phyloP scores from a whole-genome alignment of 495 filamentous ascomycete species.

The Monascus purpureus region DNA sequence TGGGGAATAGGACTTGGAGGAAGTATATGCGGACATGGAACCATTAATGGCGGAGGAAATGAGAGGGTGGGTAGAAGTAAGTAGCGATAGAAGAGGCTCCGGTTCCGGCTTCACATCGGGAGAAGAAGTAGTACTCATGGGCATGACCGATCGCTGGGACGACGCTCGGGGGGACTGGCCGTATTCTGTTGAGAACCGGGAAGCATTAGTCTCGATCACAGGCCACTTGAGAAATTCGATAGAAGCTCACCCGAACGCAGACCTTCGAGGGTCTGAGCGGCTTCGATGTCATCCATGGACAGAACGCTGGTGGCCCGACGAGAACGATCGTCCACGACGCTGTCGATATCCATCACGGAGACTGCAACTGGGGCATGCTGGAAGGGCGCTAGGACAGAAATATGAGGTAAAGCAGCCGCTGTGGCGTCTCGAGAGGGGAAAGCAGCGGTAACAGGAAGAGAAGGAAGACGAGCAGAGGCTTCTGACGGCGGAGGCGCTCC shows the following conservation, averaged over 20 bases:
- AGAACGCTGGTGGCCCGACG: conserved; percentile 35
- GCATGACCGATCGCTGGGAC: conserved; percentile 12
- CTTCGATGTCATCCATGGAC: conserved; percentile 76
- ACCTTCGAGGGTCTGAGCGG: conserved; percentile 75
- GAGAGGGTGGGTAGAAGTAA: conserved; percentile 67
- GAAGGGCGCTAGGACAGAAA: conserved; percentile 6
- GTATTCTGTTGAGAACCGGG: conserved; percentile 11
- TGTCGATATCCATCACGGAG: conserved; percentile 29
- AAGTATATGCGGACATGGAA: conserved; percentile 66
- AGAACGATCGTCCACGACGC: conserved; percentile 24
- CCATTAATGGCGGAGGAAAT: conserved; percentile 68
- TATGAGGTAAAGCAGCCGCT: conserved; percentile 1
- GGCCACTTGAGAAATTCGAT: not conserved
- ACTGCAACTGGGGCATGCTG: conserved; percentile 20
- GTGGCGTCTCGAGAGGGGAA: conserved; percentile 3
- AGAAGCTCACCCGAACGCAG: conserved; percentile 57
- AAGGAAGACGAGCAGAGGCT: conserved; percentile 5
- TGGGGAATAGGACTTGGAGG: conserved; percentile 75
- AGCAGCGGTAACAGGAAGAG: conserved; percentile 3
- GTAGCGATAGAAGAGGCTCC: conserved; percentile 65
- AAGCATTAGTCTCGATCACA: conserved; percentile 1
- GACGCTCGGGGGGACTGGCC: conserved; percentile 17
- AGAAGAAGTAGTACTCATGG: conserved; percentile 4
- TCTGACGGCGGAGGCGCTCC: conserved; percentile 8
- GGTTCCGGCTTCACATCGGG: conserved; percentile 20